phyloP scores from a whole-genome alignment of 176 grass and related monocot genomes.

The Typha latifolia region DNA sequence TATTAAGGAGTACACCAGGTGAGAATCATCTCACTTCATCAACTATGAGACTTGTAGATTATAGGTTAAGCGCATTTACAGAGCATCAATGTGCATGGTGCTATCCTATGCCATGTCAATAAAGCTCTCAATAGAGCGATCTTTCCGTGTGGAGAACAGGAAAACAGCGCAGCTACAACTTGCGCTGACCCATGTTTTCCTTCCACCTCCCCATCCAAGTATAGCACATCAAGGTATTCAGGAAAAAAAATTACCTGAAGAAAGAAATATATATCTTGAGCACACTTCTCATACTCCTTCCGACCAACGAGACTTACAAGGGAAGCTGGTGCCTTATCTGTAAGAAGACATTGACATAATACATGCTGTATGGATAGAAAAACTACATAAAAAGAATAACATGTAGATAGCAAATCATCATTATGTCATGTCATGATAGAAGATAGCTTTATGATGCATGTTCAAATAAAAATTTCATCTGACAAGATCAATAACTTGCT shows the following conservation, averaged over 20 bases:
- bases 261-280: slow-evolving; percentile 92
- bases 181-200: too few species aligned
- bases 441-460: background rate
- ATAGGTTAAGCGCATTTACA: too few species aligned
- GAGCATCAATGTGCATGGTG: too few species aligned
- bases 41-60: too few species aligned
- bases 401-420: background rate
- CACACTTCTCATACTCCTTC: slow-evolving; percentile 93
- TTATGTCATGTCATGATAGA: background rate
- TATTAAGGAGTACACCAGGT: background rate
- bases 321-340: slow-evolving; percentile 79
- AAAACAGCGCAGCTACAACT: too few species aligned
- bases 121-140: background rate
- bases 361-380: too few species aligned
- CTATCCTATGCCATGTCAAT: background rate
- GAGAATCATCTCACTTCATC: too few species aligned
- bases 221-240: background rate
- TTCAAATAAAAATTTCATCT: background rate
- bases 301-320: slow-evolving; percentile 84
- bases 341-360: slow-evolving; percentile 2
- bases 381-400: too few species aligned
- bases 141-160: background rate
- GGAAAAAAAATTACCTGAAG: slow-evolving; percentile 60
- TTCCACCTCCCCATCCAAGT: background rate
- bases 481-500: background rate